Evolutionary conservation across 129 eudicot species (phyloP).

Genomic region (Erigeron canadensis): DNA sequence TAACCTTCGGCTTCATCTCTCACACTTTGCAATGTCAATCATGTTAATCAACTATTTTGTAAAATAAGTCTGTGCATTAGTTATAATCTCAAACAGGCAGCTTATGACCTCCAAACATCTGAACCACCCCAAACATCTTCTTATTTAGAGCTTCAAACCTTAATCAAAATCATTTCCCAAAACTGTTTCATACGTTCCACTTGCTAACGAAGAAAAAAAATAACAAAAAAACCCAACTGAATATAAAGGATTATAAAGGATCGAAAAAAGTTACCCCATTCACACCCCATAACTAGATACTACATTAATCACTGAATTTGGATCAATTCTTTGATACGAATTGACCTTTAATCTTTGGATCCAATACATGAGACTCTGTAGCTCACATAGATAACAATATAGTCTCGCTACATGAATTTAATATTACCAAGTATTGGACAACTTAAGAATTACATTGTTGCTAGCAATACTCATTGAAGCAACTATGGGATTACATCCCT

Average conservation of each 20-base stretch:
- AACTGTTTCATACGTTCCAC: no score
- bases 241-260: no score
- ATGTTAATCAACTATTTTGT: not conserved
- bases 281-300: no score
- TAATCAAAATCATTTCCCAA: no score
- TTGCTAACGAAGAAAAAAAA: no score
- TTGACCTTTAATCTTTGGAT: not conserved
- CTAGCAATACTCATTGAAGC: not conserved
- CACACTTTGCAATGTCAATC: constrained; percentile 47
- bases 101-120: constrained; percentile 76
- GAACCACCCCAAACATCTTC: constrained; percentile 82
- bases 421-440: not conserved
- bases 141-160: constrained; percentile 88
- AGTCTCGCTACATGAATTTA: not conserved
- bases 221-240: no score
- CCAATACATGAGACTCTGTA: not conserved
- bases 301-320: not conserved
- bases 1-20: constrained; percentile 90
- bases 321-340: not conserved
- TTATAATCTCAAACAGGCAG: not conserved
- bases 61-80: not conserved
- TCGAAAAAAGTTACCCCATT: no score
- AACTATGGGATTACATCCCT: not conserved
- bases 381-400: not conserved
- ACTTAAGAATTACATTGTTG: not conserved